Percentiles rank a stretch among this genome's conserved stretches.
These are phyloP conservation scores for Chlamydomonas schloesseri DNA, from an alignment of 139 green algal genomes.

Conservation along the genomic window DNA sequence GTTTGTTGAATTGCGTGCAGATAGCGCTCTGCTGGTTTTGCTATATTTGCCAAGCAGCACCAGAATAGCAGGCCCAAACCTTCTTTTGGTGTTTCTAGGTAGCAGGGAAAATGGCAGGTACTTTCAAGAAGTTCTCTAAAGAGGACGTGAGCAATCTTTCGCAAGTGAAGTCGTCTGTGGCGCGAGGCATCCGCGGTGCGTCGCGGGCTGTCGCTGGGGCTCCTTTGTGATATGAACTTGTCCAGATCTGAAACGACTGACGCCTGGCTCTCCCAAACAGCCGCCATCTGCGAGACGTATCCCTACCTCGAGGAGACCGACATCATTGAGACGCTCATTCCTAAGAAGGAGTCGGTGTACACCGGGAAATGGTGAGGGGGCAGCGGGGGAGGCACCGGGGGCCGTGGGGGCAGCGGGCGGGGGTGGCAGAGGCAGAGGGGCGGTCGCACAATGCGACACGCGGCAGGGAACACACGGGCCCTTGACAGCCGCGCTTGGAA, in stretches of 20 bases:
- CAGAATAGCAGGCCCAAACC: too few species aligned
- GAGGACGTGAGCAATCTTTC: constrained; percentile 72
- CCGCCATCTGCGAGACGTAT: constrained; percentile 89
- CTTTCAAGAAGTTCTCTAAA: constrained; percentile 79
- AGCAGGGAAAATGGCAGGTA: too few species aligned
- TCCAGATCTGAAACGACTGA: too few species aligned
- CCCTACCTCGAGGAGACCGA: constrained; percentile 85
- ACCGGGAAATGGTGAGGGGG: constrained; percentile 88
- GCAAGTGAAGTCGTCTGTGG: constrained; percentile 91
- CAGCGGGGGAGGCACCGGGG: neutral
- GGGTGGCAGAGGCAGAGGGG: neutral
- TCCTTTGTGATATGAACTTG: too few species aligned
- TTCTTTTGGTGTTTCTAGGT: too few species aligned
- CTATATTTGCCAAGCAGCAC: too few species aligned
- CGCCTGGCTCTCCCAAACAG: constrained; percentile 50
- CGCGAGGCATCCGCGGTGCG: constrained; percentile 86
- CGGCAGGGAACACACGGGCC: too few species aligned
- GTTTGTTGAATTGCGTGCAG: too few species aligned
- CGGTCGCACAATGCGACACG: neutral
- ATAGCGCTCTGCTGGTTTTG: too few species aligned
- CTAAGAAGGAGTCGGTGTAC: constrained; percentile 93
- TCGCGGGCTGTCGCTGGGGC: neutral
- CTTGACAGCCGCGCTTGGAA: too few species aligned
- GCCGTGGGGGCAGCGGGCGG: neutral
- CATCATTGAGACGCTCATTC: constrained; percentile 92